These are phyloP conservation scores for Pestalotiopsis sp. DNA, from an alignment of 2,329 filamentous ascomycete species.

Conservation along the genomic window DNA sequence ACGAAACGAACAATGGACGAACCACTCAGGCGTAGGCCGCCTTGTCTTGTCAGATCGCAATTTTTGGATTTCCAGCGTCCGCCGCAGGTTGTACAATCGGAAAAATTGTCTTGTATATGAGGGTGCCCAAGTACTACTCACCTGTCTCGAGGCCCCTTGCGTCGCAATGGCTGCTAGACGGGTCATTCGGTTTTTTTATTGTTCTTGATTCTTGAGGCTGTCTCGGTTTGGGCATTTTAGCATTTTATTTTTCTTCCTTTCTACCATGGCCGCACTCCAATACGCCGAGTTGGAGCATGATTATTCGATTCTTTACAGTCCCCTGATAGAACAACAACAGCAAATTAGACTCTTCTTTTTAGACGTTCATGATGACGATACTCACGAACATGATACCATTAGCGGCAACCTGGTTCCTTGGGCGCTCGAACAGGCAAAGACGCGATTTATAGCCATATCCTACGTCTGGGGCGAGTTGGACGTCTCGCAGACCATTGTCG, in stretches of 20 bases:
- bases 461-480: conserved; percentile 6
- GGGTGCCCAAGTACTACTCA: background rate
- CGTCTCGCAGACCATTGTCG: background rate
- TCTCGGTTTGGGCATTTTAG: background rate
- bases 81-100: background rate
- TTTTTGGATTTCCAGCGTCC: background rate
- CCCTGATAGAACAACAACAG: background rate
- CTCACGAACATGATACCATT: background rate
- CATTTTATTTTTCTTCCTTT: background rate
- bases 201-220: background rate
- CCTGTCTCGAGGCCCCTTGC: background rate
- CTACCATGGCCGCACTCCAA: background rate
- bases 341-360: conserved; percentile 5
- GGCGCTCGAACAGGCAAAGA: background rate
- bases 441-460: conserved; percentile 5
- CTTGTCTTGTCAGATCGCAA: background rate
- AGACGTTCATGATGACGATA: background rate
- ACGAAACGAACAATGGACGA: background rate
- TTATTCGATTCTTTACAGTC: background rate
- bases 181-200: background rate
- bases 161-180: background rate
- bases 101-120: background rate
- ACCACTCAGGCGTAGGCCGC: background rate
- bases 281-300: background rate
- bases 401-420: background rate